phyloP scores from a whole-genome alignment of 225 moss, liverwort and hornwort genomes.

The Marchantia paleacea region DNA sequence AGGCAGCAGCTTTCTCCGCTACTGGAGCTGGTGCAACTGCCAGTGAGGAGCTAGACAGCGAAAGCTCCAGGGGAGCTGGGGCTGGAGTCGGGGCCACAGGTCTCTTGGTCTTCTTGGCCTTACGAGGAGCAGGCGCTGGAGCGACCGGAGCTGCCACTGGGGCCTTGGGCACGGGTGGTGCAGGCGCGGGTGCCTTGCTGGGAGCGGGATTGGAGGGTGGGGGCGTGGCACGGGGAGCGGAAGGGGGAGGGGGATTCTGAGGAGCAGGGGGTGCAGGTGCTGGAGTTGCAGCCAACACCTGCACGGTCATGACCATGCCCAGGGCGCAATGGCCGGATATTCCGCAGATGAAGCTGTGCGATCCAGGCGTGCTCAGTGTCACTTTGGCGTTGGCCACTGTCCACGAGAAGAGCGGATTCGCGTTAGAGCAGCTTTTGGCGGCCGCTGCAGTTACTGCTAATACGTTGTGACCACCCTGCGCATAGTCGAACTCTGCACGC shows the following conservation, averaged over 20 bases:
- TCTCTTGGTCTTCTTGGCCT: background rate
- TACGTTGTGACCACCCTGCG: background rate
- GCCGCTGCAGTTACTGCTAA: background rate
- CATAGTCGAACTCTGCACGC: constrained; percentile 12
- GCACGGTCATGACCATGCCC: background rate
- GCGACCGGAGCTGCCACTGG: background rate
- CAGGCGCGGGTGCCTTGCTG: background rate
- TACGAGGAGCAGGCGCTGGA: background rate
- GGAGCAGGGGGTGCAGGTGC: background rate
- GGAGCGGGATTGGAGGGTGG: background rate
- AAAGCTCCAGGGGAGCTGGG: background rate
- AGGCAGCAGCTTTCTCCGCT: background rate
- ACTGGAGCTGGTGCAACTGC: background rate
- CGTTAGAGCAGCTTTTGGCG: background rate
- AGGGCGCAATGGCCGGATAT: background rate
- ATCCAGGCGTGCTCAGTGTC: background rate
- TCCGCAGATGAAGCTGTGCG: constrained; percentile 5
- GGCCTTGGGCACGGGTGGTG: background rate
- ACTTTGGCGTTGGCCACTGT: background rate
- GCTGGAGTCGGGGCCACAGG: background rate
- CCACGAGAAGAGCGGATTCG: background rate
- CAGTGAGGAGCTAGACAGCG: background rate
- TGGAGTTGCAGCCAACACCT: background rate
- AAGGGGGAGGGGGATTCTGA: background rate
- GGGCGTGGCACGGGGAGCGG: background rate